Evolutionary conservation across 495 filamentous ascomycete genomes (phyloP).

Genomic region (Penicillium flavigenum): DNA sequence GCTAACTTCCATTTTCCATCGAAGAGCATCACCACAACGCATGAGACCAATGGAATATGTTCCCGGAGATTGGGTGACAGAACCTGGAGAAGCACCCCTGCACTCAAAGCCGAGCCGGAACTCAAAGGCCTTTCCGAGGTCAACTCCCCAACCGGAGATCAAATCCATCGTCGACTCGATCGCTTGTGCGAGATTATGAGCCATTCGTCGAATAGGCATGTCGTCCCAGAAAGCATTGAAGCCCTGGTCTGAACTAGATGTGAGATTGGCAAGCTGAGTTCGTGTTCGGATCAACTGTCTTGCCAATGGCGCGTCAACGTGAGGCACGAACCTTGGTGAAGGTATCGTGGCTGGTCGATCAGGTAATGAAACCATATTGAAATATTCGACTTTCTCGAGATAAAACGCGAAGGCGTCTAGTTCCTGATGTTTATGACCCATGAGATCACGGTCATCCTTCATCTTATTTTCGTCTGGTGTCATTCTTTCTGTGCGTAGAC

Average conservation of each 20-base stretch:
- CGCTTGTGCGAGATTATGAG: conserved; percentile 27
- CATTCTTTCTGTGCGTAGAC: conserved; percentile 45
- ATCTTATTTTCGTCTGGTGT: conserved; percentile 35
- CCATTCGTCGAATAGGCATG: conserved; percentile 32
- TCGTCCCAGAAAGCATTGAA: conserved; percentile 32
- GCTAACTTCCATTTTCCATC: conserved; percentile 29
- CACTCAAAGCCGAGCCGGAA: conserved; percentile 30
- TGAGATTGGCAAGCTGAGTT: conserved; percentile 30
- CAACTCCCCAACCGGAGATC: conserved; percentile 29
- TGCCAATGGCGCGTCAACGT: neutral
- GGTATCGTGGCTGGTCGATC: conserved; percentile 5
- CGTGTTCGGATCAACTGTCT: conserved; percentile 30
- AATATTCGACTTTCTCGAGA: conserved; percentile 30
- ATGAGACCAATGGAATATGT: conserved; percentile 22
- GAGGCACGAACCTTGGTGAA: conserved; percentile 10
- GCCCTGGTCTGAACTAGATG: conserved; percentile 13
- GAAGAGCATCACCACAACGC: conserved; percentile 27
- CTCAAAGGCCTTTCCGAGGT: conserved; percentile 15
- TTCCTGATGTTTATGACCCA: conserved; percentile 38
- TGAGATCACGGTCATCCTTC: conserved; percentile 23
- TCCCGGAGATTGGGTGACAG: conserved; percentile 4
- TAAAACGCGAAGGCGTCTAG: conserved; percentile 48
- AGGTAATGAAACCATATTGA: conserved; percentile 19
- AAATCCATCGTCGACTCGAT: conserved; percentile 39
- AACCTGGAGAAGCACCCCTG: conserved; percentile 7